Percentiles rank a stretch among this genome's conserved stretches.
Evolutionary conservation across 1,284 basidiomycete genomes (phyloP).

Genomic region (Psilocybe mexicana): DNA sequence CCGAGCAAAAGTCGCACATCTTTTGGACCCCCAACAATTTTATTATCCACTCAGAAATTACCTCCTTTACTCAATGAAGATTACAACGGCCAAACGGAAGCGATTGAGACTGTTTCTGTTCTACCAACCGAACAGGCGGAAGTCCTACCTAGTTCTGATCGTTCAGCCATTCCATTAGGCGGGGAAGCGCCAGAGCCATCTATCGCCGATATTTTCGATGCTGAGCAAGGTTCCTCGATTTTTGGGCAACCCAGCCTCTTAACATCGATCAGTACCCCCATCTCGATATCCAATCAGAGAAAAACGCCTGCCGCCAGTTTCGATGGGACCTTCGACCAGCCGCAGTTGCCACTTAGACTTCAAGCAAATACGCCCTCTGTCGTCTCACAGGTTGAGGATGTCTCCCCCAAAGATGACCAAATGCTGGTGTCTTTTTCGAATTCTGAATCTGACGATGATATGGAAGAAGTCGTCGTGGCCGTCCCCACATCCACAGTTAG

Average conservation of each 20-base stretch:
- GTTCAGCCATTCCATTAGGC: too few relatives aligned
- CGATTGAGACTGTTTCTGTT: too few relatives aligned
- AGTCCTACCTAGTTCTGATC: not conserved
- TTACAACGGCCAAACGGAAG: not conserved
- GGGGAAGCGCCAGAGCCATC: not conserved
- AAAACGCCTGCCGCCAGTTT: not conserved
- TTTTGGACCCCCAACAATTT: slow-evolving; percentile 39
- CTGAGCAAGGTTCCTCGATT: not conserved
- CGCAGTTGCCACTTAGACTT: too few relatives aligned
- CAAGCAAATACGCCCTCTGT: too few relatives aligned
- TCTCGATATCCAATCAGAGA: not conserved
- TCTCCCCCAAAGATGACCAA: not conserved
- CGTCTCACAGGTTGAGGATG: too few relatives aligned
- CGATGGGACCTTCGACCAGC: too few relatives aligned
- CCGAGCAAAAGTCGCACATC: not conserved
- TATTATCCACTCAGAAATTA: slow-evolving; percentile 22
- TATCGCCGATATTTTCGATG: too few relatives aligned
- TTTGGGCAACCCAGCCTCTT: not conserved
- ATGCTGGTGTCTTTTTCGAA: not conserved
- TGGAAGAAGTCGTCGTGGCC: slow-evolving; percentile 35
- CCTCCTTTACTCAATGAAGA: not conserved
- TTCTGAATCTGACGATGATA: slow-evolving; percentile 18
- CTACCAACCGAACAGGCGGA: not conserved
- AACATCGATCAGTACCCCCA: not conserved
- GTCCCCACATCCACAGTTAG: not conserved